Base-by-base conservation (phyloP, 441 rosid genomes). In the Erysimum cheiri region DNA sequence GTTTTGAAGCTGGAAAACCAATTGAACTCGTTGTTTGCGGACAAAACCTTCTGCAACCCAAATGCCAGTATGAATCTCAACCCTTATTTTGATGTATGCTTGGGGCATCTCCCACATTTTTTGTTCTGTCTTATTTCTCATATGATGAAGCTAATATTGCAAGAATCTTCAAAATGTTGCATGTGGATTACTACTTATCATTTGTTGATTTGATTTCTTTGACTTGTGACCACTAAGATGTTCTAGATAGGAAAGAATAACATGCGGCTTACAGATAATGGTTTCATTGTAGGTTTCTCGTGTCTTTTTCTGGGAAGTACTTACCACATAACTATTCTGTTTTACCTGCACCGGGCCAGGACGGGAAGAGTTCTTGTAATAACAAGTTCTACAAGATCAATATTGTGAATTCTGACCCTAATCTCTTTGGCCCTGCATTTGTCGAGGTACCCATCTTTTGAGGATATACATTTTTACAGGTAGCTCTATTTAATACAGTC, bases 1-100 rank as follows among this genome's bases (percentile, higher is more conserved):
- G 85, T 82, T 92, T 95, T 81, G 97, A 88, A 85, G 97, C 97
- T 72, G 98, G 98, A 71, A 88, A 84, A 74, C 96, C 98, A 41
- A 80, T 92, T 52, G 97, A 95, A 78, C 82, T 95, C 66, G 75
- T 90, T 76, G 92, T 85, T 70, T 90, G 98, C 72, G 99, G 99
- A 72, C 85, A 87, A 72, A 89, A 91, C 73, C 81, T 92, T 64
- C 69, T 80, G 78, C 96, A 87, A 57, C 80, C 92, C 69, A 89
- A 90, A 78, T 84, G 84, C 69, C 91, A 93, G 99, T 92, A 88
- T 68, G 87, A 26, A 28, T 41, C 28, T 37, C 48, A 35, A 65
- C 58, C 52, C 57, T 29, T 35, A 12, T 37, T 32, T 55, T 62
- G 55, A 69, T 22, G 24, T 22, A 22, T 22, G 64, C 39, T 67